Evolutionary conservation across 352 stramenopile genomes (phyloP), one percentile per base, ranked within the genome.

Genomic region (Phytophthora pluvialis): DNA sequence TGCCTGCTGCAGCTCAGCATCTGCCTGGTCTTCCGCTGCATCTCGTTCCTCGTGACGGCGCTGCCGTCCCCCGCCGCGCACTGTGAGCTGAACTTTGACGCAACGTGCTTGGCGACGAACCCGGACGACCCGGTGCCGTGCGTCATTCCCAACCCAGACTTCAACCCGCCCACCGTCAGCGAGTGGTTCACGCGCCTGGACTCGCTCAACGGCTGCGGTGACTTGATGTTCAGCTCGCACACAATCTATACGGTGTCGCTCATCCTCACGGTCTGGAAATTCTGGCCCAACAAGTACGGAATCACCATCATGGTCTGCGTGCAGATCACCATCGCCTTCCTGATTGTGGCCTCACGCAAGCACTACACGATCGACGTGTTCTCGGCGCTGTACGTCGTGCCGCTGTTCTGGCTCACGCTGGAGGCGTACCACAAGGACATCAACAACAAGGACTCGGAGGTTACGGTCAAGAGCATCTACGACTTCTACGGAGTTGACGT

Each of bases 151-250:
- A 95, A 95, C 72, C 80, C 79, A 36, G 77, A 93, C 8, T 95
- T 94, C 44, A 77, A 88, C 39, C 82, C 88, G 29, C 88, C 88
- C 11, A 55, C 33, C 0, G 62, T 60, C 0, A 33, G 50, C 38
- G 61, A 93, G 61, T 75, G 87, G 47, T 93, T 95, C 54, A 84
- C 76, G 36, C 75, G 88, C 39, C 71, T 95, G 42, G 84, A 94
- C 47, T 80, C 83, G n/a, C 72, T 95, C 42, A 91, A 91, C 21
- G 86, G 88, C 50, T 97, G 91, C 48, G 91, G 91, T 33, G 91
- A 97, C 64, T 75, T 97, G 55, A 97, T 97, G 88, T 97, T 96
- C 64, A 97, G 88, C 65, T 96, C 87, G 31, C 91, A 97, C 76
- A 97, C 88, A 18, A 97, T 97, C 67, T 97, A 95, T 84, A 96